Percentiles rank a stretch among this genome's conserved stretches.
Evolutionary conservation across 257 asterid species (phyloP).

Genomic region (Sherardia arvensis): DNA sequence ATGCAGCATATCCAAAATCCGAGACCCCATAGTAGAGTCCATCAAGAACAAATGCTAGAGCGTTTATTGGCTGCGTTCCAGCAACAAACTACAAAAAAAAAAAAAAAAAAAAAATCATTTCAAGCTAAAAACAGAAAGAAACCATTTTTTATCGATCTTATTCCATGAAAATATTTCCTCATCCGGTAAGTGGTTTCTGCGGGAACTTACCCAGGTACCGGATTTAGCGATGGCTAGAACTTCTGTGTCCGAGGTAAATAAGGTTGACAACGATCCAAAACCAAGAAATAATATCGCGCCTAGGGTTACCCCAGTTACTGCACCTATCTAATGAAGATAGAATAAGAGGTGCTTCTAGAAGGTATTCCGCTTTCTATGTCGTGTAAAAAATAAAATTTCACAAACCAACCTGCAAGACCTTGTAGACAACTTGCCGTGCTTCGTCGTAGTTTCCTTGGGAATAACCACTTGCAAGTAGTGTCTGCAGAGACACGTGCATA

Average conservation of each 20-base stretch:
- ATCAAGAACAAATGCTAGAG: conserved; percentile 88
- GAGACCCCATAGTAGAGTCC: conserved; percentile 98
- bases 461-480: conserved; percentile 78
- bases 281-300: conserved; percentile 51
- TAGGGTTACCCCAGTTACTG: conserved; percentile 53
- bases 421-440: conserved; percentile 68
- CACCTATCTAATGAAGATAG: conserved; percentile 46
- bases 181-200: neutral
- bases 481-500: conserved; percentile 30
- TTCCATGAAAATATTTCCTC: neutral
- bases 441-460: conserved; percentile 70
- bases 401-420: conserved; percentile 84
- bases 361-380: neutral
- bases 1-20: conserved; percentile 88
- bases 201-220: conserved; percentile 69
- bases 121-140: neutral
- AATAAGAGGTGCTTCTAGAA: conserved; percentile 7
- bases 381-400: conserved; percentile 8
- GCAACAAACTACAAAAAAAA: conserved; percentile 58
- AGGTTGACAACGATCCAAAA: conserved; percentile 56
- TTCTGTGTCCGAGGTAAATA: conserved; percentile 69
- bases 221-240: conserved; percentile 65
- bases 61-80: conserved; percentile 89
- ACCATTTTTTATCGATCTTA: neutral
- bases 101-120: neutral